Evolutionary conservation across 305 asterid genomes (phyloP).

Genomic region (Galium porrigens): DNA sequence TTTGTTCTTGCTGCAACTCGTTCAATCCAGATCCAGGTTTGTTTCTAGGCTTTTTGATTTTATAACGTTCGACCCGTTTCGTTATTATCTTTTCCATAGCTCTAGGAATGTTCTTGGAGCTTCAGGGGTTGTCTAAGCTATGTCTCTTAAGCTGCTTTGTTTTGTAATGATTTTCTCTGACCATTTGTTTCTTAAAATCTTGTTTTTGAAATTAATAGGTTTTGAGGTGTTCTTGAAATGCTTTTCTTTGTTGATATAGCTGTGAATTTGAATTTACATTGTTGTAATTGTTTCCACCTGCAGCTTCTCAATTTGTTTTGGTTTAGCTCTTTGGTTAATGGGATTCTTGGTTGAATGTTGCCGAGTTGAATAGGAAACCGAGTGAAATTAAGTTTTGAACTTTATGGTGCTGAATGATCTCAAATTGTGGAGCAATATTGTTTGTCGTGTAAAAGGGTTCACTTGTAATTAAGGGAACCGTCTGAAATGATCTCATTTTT

Average conservation of each 20-base stretch:
- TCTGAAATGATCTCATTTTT: neutral
- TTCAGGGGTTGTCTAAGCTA: neutral
- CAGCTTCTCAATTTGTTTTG: neutral
- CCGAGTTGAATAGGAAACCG: neutral
- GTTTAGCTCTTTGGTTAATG: conserved; percentile 7
- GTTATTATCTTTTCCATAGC: neutral
- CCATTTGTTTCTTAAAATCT: neutral
- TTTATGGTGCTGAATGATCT: conserved; percentile 12
- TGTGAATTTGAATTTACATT: neutral
- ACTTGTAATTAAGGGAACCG: neutral
- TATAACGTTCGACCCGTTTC: neutral
- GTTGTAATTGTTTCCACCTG: neutral
- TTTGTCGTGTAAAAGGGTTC: conserved; percentile 2
- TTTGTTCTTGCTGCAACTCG: neutral
- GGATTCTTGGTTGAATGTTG: neutral
- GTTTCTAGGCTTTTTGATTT: conserved; percentile 4
- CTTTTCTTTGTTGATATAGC: neutral
- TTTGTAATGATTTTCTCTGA: neutral
- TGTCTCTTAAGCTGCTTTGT: neutral
- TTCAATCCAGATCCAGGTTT: conserved; percentile 25
- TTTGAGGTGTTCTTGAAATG: conserved; percentile 4
- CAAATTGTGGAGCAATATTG: neutral
- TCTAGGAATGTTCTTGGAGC: conserved; percentile 6
- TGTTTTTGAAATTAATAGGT: neutral
- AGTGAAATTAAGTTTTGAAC: conserved; percentile 7